phyloP scores from a whole-genome alignment of 192 early-diverging fungal genomes.

The Backusella luteola region DNA sequence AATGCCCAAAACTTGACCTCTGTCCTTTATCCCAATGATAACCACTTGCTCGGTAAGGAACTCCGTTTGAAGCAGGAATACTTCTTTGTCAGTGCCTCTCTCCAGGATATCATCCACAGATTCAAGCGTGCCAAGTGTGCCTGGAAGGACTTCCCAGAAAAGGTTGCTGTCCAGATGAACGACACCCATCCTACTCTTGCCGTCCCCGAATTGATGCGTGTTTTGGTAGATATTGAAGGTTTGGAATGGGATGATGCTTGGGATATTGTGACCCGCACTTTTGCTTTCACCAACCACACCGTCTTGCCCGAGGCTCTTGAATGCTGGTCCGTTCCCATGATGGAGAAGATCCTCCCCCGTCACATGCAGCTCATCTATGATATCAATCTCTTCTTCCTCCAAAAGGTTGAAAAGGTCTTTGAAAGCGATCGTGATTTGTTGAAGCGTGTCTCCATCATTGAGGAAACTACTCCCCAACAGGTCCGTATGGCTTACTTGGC shows the following conservation, averaged over 20 bases:
- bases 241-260: slow-evolving; percentile 95
- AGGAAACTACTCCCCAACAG: slow-evolving; percentile 88
- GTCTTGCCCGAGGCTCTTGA: slow-evolving; percentile 98
- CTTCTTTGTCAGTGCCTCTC: slow-evolving; percentile 91
- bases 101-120: slow-evolving; percentile 86
- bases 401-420: slow-evolving; percentile 84
- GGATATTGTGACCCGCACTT: slow-evolving; percentile 84
- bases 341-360: slow-evolving; percentile 90
- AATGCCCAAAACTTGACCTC: slow-evolving; percentile 92
- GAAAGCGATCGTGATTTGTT: slow-evolving; percentile 87
- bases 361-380: slow-evolving; percentile 99
- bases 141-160: slow-evolving; percentile 86
- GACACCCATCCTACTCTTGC: slow-evolving; percentile 97
- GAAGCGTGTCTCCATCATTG: slow-evolving; percentile 90
- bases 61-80: slow-evolving; percentile 98
- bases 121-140: slow-evolving; percentile 87
- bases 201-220: slow-evolving; percentile 89
- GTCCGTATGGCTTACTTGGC: slow-evolving; percentile 98
- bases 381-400: slow-evolving; percentile 98
- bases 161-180: slow-evolving; percentile 97
- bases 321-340: slow-evolving; percentile 94
- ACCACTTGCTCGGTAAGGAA: slow-evolving; percentile 95
- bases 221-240: slow-evolving; percentile 90
- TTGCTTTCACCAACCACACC: slow-evolving; percentile 99
- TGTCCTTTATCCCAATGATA: slow-evolving; percentile 97